Evolutionary conservation across 371 early-diverging fungal species (phyloP).

Genomic region (Rhizopus stolonifer): DNA sequence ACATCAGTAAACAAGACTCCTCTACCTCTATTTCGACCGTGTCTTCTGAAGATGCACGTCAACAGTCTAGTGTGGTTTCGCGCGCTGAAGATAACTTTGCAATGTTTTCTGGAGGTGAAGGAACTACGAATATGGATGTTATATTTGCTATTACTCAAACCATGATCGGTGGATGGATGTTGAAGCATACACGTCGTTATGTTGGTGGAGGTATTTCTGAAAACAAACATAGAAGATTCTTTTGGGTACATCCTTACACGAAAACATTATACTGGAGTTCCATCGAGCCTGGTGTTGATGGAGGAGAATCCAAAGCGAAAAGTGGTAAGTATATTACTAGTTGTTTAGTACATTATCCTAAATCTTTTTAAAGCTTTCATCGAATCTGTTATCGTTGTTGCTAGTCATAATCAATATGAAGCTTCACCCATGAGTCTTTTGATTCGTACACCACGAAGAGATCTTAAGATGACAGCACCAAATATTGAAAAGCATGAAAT

Average conservation of each 20-base stretch:
- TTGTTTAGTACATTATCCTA: neutral
- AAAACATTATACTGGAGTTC: constrained; percentile 78
- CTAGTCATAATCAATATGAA: constrained; percentile 35
- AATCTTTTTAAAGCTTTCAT: constrained; percentile 49
- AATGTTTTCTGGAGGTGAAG: constrained; percentile 8
- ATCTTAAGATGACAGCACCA: constrained; percentile 69
- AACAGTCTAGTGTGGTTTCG: constrained; percentile 1
- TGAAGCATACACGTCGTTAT: constrained; percentile 69
- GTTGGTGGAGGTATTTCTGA: constrained; percentile 61
- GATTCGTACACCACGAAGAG: constrained; percentile 64
- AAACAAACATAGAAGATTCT: constrained; percentile 71
- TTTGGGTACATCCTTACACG: constrained; percentile 88
- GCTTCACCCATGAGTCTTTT: constrained; percentile 58
- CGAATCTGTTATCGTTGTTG: constrained; percentile 54
- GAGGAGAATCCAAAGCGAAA: constrained; percentile 53
- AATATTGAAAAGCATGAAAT: constrained; percentile 68
- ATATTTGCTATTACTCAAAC: constrained; percentile 75
- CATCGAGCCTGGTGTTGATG: constrained; percentile 63
- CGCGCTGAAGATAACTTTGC: constrained; percentile 16
- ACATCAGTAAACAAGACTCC: constrained; percentile 18
- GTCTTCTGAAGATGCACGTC: constrained; percentile 25
- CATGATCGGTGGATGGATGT: constrained; percentile 81
- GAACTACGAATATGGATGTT: constrained; percentile 57
- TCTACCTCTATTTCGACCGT: constrained; percentile 27
- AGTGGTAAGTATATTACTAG: constrained; percentile 38